Evolutionary conservation across 352 stramenopile genomes (phyloP), one percentile per base, ranked within the genome.

Genomic region (Phytophthora colocasiae): DNA sequence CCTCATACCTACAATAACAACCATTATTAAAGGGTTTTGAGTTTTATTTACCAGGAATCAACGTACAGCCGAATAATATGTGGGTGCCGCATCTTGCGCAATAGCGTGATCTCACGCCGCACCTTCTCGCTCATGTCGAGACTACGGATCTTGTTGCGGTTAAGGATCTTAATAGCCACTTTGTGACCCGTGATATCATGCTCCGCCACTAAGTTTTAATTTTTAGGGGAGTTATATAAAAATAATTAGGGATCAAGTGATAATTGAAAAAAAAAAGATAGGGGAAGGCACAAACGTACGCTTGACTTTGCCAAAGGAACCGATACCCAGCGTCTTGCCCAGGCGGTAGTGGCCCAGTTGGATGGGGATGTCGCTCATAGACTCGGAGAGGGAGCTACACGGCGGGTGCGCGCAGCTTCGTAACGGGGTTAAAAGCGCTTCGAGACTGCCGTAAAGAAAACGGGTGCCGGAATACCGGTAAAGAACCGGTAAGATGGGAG

Each of bases 81-180:
- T 49, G 98, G 97, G 80, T 99, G 98, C 49, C 92, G 98, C 85
- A 99, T 99, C 54, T 98, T 92, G 69, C 98, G 96, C 43, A 99
- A 78, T 61, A 99, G 98, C 63, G 98, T 98, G 73, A 99, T 99
- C 91, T 99, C 98, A 47, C 98, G 93, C 52, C 97, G 93, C 38
- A 99, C 98, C 78, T 99, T 99, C 73, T 99, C 98, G 74, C 96
- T 95, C 98, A 99, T 99, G 69, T 98, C 97, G 29, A 99, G 87
- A 58, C 97, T 93, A 58, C 98, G 97, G 80, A 99, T 99, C 71
- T 99, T 99, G 63, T 93, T 95, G 68, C 98, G 98, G 81, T 99
- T 99, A 15, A 99, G 79, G 69, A 99, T 99, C 85, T 99, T 99
- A 51, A 99, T 98, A 34, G 98, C 98, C 26, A 99, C 98, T 71